phyloP scores from a whole-genome alignment of 2,329 filamentous ascomycete genomes.

The Talaromyces sp. region DNA sequence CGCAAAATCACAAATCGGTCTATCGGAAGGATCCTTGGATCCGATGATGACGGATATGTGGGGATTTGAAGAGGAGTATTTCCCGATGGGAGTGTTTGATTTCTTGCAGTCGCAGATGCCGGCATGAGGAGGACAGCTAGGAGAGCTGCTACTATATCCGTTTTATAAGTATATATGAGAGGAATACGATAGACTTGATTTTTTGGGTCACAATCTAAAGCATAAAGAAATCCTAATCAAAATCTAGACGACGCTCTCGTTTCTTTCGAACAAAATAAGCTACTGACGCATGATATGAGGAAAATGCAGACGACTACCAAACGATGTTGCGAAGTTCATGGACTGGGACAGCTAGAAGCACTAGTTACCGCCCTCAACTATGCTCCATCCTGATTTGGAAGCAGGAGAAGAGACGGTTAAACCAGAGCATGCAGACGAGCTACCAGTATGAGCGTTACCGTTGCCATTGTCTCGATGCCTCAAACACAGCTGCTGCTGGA shows the following conservation, averaged over 20 bases:
- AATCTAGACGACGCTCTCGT: background rate
- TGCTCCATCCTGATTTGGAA: background rate
- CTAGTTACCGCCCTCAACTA: constrained; percentile 5
- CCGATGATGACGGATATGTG: constrained; percentile 42
- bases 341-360: background rate
- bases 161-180: constrained; percentile 1
- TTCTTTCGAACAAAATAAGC: background rate
- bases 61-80: constrained; percentile 42
- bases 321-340: too few relatives aligned
- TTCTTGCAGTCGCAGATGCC: constrained; percentile 43
- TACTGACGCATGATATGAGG: background rate
- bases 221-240: background rate
- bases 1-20: constrained; percentile 24
- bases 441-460: background rate
- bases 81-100: constrained; percentile 42
- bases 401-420: background rate
- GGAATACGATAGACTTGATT: background rate
- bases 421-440: background rate
- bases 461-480: background rate
- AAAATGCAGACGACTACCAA: too few relatives aligned
- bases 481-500: background rate
- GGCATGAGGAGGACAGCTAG: constrained; percentile 27
- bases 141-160: constrained; percentile 2
- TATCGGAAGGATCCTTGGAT: constrained; percentile 38
- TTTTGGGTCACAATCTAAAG: background rate